phyloP scores from a whole-genome alignment of 148 eudicot species.

The Suaeda aralocaspica region DNA sequence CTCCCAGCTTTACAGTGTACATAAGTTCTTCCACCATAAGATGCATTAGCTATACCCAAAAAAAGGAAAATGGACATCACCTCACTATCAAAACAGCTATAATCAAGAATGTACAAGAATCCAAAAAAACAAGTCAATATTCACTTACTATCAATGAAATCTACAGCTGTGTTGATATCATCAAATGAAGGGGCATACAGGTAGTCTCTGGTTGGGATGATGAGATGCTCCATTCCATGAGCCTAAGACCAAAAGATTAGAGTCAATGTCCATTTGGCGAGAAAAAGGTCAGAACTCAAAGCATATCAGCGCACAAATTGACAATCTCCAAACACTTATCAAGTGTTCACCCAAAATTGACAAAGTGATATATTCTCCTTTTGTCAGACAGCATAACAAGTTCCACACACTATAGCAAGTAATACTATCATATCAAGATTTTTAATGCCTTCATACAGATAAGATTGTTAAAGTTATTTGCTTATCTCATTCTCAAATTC shows the following conservation, averaged over 20 bases:
- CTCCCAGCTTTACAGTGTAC: conserved; percentile 98
- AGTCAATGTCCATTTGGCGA: background rate
- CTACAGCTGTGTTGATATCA: conserved; percentile 63
- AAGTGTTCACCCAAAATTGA: background rate
- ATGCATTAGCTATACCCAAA: conserved; percentile 45
- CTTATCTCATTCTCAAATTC: too few relatives aligned
- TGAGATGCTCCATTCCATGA: conserved; percentile 64
- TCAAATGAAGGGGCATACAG: conserved; percentile 69
- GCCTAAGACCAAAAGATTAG: conserved; percentile 29
- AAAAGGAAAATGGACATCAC: background rate
- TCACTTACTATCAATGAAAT: conserved; percentile 63
- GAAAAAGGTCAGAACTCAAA: background rate
- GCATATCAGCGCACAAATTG: too few relatives aligned
- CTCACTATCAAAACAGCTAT: background rate
- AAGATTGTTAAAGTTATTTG: too few relatives aligned
- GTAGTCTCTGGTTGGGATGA: conserved; percentile 77
- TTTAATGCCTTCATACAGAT: too few relatives aligned
- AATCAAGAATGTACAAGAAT: conserved; percentile 6
- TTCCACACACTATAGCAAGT: background rate
- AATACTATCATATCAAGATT: background rate
- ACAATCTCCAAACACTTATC: too few relatives aligned
- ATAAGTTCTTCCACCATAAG: conserved; percentile 61
- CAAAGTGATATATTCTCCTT: background rate
- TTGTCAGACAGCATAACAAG: background rate
- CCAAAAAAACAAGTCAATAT: background rate